Evolutionary conservation across 2,329 filamentous ascomycete species (phyloP).

Genomic region (Myriosclerotinia scirpicola): DNA sequence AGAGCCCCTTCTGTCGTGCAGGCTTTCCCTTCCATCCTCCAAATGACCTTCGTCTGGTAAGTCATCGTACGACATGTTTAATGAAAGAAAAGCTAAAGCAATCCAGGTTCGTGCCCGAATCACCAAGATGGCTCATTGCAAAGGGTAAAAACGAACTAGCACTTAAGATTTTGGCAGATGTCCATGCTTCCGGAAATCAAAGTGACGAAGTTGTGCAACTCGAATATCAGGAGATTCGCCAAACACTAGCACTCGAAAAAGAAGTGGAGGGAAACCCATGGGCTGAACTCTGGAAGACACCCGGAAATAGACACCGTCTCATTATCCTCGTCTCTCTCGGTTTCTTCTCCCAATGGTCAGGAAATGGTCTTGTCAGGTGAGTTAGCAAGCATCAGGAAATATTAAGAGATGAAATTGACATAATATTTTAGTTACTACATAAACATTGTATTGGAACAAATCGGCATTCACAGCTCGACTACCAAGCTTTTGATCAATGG

Average conservation of each 20-base stretch:
- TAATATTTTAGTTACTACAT: constrained; percentile 39
- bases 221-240: constrained; percentile 47
- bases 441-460: constrained; percentile 41
- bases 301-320: constrained; percentile 55
- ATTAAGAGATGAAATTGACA: constrained; percentile 4
- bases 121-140: constrained; percentile 56
- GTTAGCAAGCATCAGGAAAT: not conserved
- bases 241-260: constrained; percentile 47
- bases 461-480: constrained; percentile 42
- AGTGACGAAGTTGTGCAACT: constrained; percentile 45
- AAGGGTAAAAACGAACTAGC: constrained; percentile 68
- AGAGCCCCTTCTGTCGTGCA: constrained; percentile 41
- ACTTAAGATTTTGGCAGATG: constrained; percentile 50
- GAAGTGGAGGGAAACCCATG: constrained; percentile 49
- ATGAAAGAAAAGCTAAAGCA: not conserved
- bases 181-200: constrained; percentile 45
- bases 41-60: constrained; percentile 37
- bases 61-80: not conserved
- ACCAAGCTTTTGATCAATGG: constrained; percentile 44
- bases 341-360: constrained; percentile 59
- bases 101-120: constrained; percentile 42
- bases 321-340: constrained; percentile 54
- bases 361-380: constrained; percentile 48
- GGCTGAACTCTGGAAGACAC: constrained; percentile 50
- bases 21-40: constrained; percentile 36